Evolutionary conservation across 2,329 filamentous ascomycete species (phyloP), one percentile per base, ranked within the genome.

Genomic region (Ambrosiella beaveri): DNA sequence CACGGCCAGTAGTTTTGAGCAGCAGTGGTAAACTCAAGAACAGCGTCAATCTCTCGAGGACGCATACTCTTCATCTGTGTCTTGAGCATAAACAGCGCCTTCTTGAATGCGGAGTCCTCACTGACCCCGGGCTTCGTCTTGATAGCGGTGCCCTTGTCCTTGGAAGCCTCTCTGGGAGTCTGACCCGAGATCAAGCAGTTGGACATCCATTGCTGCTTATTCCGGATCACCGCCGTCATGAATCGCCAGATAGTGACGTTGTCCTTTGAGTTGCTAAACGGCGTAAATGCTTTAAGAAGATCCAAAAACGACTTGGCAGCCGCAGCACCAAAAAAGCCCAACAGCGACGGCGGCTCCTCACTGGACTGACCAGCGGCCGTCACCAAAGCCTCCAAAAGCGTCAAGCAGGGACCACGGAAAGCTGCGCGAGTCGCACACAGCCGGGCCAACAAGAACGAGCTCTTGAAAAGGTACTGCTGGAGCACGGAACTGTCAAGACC

Each of bases 1-100:
- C 91, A 95, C 1, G 90, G 86, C 91, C 91, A 97, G 66, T 89
- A 87, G 68, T 95, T 93, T 66, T 96, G 90, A 3, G 91, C 87
- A 2, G 86, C 82, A 1, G 87, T 82, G 41, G 96, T 81, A 67
- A 97, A 97, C 64, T 91, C 84, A 13, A 98, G 75, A 64, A 96
- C 82, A 0, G 86, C 81, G 19, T 89, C 73, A 3, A 84, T 80
- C 62, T 88, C 80, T 39, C 74, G 73, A n/a, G 78, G 75, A 7
- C 84, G 75, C 19, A 90, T 68, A 1, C 78, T 73, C 27, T 78
- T 75, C 61, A 95, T 81, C 9, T 75, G 75, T 12, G 54, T 56
- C 15, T 79, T 77, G 41, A 97, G 73, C 59, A 81, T 77, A 50
- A 84, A 78, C 38, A 96, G 74, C 0, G 89, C 91, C 58, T 81